These are phyloP conservation scores for Adiantum capillusveneris DNA, from an alignment of 75 land plant species.

Conservation along the genomic window DNA sequence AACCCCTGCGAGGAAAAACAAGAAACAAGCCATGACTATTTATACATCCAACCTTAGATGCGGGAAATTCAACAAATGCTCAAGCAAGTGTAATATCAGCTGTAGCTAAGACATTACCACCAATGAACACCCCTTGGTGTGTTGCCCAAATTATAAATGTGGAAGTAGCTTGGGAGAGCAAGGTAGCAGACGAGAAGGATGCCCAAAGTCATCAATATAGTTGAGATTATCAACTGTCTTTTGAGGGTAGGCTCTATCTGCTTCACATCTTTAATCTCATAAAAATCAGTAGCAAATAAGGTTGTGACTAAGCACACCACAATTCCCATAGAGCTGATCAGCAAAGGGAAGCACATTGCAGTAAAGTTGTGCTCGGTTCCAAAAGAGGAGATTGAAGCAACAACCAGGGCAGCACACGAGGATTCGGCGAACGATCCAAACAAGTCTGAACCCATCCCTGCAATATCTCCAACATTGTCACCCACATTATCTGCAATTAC, in stretches of 20 bases:
- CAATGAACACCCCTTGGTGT: constrained; percentile 24
- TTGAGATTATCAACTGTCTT: constrained; percentile 41
- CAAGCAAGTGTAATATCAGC: not conserved
- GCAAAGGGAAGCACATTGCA: constrained; percentile 45
- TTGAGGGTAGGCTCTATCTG: constrained; percentile 41
- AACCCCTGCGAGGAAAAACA: constrained; percentile 27
- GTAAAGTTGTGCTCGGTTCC: constrained; percentile 36
- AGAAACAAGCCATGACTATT: not conserved
- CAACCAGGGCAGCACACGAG: constrained; percentile 55
- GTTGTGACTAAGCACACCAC: constrained; percentile 43
- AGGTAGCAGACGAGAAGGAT: constrained; percentile 28
- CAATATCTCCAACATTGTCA: constrained; percentile 60
- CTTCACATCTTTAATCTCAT: constrained; percentile 35
- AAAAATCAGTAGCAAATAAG: constrained; percentile 49
- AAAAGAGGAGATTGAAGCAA: constrained; percentile 51
- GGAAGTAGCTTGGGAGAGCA: constrained; percentile 31
- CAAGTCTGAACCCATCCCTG: constrained; percentile 59
- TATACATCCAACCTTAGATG: no score
- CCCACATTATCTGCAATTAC: constrained; percentile 67
- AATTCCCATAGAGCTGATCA: constrained; percentile 55
- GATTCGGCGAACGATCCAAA: constrained; percentile 57
- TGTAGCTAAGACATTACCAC: constrained; percentile 20
- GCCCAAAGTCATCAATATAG: constrained; percentile 40
- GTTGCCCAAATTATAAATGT: constrained; percentile 36
- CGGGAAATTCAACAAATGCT: no score